Base-by-base conservation (phyloP, 2,329 filamentous ascomycete genomes). In the Colletotrichum tanaceti region DNA sequence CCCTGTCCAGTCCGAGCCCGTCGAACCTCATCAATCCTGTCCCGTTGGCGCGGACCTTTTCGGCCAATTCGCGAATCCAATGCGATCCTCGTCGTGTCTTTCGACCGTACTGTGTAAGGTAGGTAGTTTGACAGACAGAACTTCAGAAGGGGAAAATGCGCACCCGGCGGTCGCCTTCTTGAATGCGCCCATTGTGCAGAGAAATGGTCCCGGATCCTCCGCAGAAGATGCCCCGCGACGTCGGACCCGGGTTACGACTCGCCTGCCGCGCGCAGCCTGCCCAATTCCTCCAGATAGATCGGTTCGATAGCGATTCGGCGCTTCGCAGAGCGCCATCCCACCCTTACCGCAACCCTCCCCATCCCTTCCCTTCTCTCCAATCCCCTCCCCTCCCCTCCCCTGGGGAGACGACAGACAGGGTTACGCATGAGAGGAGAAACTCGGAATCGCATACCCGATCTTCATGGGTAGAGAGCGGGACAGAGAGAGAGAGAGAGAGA, bases 21-120 rank as follows among this genome's bases (percentile, higher is more conserved):
- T 68, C 65, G 65, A 68, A 65, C 65, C 61, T 59, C 65, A 16
- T 53, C 54, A 59, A 65, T 68, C 61, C 65, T 60, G 61, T 49
- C 43, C 18, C 41, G 54, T 47, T 41, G 22, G 39, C 47, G 60
- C 53, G 52, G 59, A 20, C 59, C 60, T 35, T 58, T 28, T 46
- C 32, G 39, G 47, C 41, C 53, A 65, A 49, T 55, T 57, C 57
- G 41, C 62, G 41, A 49, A 47, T 49, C 46, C 47, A 44, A 63
- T 63, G 39, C 41, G 41, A 47, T 55, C 50, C 44, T 38, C 52
- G 35, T 38, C 52, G 35, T n/a, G 32, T 10, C 24, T 43, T 18
- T 44, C 60, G 41, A 32, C 60, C 9, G n/a, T n/a, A n/a, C n/a
- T n/a, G n/a, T n/a, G n/a, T n/a, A n/a, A n/a, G n/a, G n/a, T n/a